Conservation (phyloP, 371 early-diverging fungal species). For the Saksenaea oblongispora region DNA sequence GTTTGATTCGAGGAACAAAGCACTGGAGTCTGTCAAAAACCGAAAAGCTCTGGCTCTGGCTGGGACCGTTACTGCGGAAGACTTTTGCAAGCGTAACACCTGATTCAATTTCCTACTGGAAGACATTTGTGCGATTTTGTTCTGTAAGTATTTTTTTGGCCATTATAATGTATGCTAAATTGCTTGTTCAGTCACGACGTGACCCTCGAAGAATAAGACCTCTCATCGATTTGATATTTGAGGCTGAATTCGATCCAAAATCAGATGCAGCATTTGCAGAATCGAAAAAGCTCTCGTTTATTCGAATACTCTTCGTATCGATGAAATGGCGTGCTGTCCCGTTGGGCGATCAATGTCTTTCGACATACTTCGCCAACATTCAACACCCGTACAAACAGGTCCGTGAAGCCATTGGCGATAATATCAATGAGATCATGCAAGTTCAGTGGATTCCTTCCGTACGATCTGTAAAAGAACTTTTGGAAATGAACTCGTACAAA, state of each 20-base stretch:
- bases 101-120: conserved; percentile 80
- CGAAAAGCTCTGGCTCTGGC: conserved; percentile 64
- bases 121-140: conserved; percentile 57
- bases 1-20: conserved; percentile 83
- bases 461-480: conserved; percentile 38
- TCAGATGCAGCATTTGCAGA: conserved; percentile 85
- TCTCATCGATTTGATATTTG: conserved; percentile 65
- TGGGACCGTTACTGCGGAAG: conserved; percentile 52
- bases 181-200: conserved; percentile 49
- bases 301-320: conserved; percentile 54
- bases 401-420: conserved; percentile 74
- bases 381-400: conserved; percentile 90
- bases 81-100: conserved; percentile 62
- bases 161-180: background rate
- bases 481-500: conserved; percentile 29
- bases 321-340: conserved; percentile 73
- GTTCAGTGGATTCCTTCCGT: conserved; percentile 65
- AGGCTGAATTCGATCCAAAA: conserved; percentile 70
- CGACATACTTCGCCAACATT: conserved; percentile 57
- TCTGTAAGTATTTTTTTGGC: conserved; percentile 24
- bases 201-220: conserved; percentile 84
- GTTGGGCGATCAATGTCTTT: conserved; percentile 42
- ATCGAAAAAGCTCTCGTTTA: conserved; percentile 73
- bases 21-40: conserved; percentile 68
- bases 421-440: conserved; percentile 69